Conservation (phyloP, 2,329 filamentous ascomycete genomes). For the Aschersonia sp. region DNA sequence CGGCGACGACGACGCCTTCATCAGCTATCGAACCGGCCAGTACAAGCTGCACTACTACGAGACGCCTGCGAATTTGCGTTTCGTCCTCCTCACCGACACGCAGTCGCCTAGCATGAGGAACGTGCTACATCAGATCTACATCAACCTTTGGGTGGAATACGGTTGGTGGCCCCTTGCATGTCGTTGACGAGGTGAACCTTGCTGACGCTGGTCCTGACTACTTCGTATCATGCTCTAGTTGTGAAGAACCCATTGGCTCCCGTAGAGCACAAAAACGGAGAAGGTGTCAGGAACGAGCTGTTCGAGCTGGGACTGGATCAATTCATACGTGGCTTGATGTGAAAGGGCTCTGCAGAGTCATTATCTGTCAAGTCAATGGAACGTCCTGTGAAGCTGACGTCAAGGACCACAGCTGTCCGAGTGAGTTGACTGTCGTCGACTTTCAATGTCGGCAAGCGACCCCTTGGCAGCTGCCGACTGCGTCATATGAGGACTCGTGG, state of each 20-base stretch:
- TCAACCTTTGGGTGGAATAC: constrained; percentile 95
- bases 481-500: no score
- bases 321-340: constrained; percentile 56
- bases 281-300: constrained; percentile 56
- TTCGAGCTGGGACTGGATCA: constrained; percentile 63
- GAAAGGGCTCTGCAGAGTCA: constrained; percentile 10
- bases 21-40: constrained; percentile 82
- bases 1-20: constrained; percentile 86
- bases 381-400: no score
- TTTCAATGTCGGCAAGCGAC: no score
- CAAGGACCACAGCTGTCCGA: no score
- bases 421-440: no score
- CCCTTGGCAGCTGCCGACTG: no score
- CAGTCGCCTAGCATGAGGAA: constrained; percentile 82
- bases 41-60: constrained; percentile 99
- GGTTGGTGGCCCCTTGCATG: constrained; percentile 27
- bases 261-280: constrained; percentile 53
- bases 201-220: not conserved
- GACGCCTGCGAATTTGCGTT: constrained; percentile 87
- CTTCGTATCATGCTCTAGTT: constrained; percentile 24
- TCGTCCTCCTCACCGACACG: constrained; percentile 91
- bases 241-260: constrained; percentile 58
- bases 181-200: not conserved
- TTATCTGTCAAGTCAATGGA: not conserved
- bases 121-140: constrained; percentile 95